Evolutionary conservation across 108 stramenopile genomes (phyloP).

Genomic region (Ochromonas danica): DNA sequence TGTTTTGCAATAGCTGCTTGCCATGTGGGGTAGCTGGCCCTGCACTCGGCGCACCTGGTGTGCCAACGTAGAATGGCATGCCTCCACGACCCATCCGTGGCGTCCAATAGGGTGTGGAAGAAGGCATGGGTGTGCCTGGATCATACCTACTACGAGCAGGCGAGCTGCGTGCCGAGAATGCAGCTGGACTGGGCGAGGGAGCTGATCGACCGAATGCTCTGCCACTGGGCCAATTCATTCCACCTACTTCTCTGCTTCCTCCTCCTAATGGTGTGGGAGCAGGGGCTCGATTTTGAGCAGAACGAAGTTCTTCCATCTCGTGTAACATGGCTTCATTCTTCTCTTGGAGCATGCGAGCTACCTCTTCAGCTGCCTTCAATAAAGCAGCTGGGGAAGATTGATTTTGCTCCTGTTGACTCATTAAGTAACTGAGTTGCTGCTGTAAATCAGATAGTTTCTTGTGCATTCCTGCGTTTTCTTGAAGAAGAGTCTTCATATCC

Average conservation of each 20-base stretch:
- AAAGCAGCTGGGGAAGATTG: neutral
- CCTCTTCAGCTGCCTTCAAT: conserved; percentile 29
- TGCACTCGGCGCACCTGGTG: neutral
- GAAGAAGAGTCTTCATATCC: conserved; percentile 6
- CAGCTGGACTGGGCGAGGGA: neutral
- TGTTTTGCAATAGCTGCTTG: conserved; percentile 39
- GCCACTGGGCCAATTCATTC: neutral
- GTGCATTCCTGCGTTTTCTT: conserved; percentile 15
- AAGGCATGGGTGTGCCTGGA: neutral
- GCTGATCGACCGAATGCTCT: neutral
- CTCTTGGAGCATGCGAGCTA: conserved; percentile 36
- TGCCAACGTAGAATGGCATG: neutral
- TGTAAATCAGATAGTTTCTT: neutral
- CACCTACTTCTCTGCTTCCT: neutral
- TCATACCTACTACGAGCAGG: neutral
- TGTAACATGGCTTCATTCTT: conserved; percentile 37
- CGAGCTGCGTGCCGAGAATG: neutral
- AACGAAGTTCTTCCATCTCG: conserved; percentile 37
- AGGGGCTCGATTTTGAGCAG: neutral
- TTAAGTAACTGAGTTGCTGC: neutral
- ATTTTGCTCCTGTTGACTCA: neutral
- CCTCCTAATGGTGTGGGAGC: neutral
- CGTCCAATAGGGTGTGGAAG: neutral
- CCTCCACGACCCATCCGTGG: neutral
- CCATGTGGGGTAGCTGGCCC: conserved; percentile 28